Evolutionary conservation across 768 basidiomycete species (phyloP).

Genomic region (Boletus pseudopeckii): DNA sequence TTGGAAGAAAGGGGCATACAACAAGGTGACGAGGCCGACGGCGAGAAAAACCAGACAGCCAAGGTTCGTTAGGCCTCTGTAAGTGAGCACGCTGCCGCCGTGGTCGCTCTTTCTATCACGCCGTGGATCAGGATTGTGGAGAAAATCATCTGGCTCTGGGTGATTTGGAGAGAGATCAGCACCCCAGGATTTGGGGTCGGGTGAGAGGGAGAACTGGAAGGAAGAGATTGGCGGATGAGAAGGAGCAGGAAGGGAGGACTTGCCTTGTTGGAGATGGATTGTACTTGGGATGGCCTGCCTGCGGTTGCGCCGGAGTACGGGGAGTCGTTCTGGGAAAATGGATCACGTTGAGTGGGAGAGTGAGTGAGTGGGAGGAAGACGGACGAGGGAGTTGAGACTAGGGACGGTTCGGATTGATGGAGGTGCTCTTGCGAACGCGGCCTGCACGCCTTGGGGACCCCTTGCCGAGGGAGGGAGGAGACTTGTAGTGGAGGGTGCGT

Average conservation of each 20-base stretch:
- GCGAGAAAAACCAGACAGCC: slow-evolving; percentile 61
- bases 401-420: slow-evolving; percentile 34
- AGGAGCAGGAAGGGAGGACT: slow-evolving; percentile 1
- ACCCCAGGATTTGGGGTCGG: slow-evolving; percentile 72
- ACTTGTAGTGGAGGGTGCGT: slow-evolving; percentile 50
- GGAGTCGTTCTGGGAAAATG: slow-evolving; percentile 35
- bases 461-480: slow-evolving; percentile 42
- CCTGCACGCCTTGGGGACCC: slow-evolving; percentile 35
- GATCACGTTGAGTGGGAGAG: not conserved
- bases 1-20: slow-evolving; percentile 40
- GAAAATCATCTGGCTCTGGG: slow-evolving; percentile 61
- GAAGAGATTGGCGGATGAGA: not conserved
- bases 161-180: slow-evolving; percentile 56
- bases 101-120: slow-evolving; percentile 55
- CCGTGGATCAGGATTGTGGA: slow-evolving; percentile 72
- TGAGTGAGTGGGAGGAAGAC: slow-evolving; percentile 3
- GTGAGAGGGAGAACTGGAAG: slow-evolving; percentile 64
- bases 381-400: slow-evolving; percentile 43
- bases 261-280: slow-evolving; percentile 62
- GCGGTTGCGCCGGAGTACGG: slow-evolving; percentile 36
- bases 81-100: slow-evolving; percentile 59
- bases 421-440: slow-evolving; percentile 42
- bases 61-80: slow-evolving; percentile 67
- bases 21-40: slow-evolving; percentile 52
- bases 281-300: slow-evolving; percentile 29